A percentile compares a stretch with the other conserved stretches of the same genome.
Evolutionary conservation across 148 eudicot genomes (phyloP).

Genomic region (Drosera capensis): DNA sequence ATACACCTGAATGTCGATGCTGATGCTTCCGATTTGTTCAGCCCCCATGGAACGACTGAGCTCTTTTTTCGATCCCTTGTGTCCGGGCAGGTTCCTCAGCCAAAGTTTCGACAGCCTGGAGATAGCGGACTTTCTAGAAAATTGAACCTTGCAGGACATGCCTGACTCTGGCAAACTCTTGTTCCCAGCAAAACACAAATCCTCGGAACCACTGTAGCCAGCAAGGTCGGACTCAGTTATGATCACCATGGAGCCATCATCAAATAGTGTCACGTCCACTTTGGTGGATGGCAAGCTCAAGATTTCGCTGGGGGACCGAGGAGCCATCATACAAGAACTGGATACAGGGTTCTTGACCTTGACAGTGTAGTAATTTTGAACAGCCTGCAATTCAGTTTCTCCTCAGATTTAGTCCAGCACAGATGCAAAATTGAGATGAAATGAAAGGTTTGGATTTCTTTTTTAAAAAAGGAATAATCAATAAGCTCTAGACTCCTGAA

Average conservation of each 20-base stretch:
- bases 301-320: neutral
- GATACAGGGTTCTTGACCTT: conserved; percentile 6
- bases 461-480: too few species aligned
- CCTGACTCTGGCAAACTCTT: conserved; percentile 10
- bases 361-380: conserved; percentile 25
- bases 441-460: too few species aligned
- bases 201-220: conserved; percentile 21
- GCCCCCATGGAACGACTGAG: conserved; percentile 2
- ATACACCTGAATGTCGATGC: conserved; percentile 13
- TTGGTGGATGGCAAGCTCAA: conserved; percentile 1
- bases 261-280: conserved; percentile 17
- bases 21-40: conserved; percentile 12
- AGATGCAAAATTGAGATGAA: neutral
- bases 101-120: conserved; percentile 34
- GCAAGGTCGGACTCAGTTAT: conserved; percentile 44
- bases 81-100: conserved; percentile 21
- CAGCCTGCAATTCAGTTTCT: conserved; percentile 15
- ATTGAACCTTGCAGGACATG: conserved; percentile 23
- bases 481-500: too few species aligned
- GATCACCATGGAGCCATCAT: conserved; percentile 32
- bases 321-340: neutral
- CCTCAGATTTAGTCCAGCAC: neutral
- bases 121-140: conserved; percentile 33
- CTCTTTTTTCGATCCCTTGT: conserved; percentile 6
- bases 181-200: neutral